Percentiles rank a stretch among this genome's conserved stretches.
phyloP scores from a whole-genome alignment of 2,329 filamentous ascomycete species.

The Arthrobotrys conoides region DNA sequence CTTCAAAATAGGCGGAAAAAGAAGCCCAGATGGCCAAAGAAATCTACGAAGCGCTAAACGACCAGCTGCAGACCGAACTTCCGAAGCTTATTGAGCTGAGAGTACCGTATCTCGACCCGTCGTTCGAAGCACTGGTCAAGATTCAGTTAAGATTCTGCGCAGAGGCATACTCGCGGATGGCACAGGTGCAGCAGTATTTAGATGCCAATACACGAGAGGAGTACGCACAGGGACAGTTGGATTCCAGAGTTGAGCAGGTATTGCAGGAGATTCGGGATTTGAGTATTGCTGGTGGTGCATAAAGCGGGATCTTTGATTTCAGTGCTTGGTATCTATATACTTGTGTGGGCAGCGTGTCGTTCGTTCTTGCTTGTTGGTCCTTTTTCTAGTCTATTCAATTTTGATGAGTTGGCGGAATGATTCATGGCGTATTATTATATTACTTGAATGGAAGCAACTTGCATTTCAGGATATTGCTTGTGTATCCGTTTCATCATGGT shows the following conservation, averaged over 20 bases:
- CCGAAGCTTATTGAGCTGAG: constrained; percentile 96
- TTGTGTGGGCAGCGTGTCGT: constrained; percentile 13
- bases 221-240: constrained; percentile 92
- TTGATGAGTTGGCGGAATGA: constrained; percentile 13
- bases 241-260: constrained; percentile 92
- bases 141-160: constrained; percentile 96
- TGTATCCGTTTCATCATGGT: not conserved
- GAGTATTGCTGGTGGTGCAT: constrained; percentile 86
- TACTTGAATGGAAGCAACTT: constrained; percentile 21
- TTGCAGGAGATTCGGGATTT: constrained; percentile 96
- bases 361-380: not conserved
- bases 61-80: constrained; percentile 91
- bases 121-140: constrained; percentile 97
- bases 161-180: constrained; percentile 97
- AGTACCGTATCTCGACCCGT: constrained; percentile 96
- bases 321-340: not conserved
- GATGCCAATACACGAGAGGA: constrained; percentile 95
- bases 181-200: constrained; percentile 98
- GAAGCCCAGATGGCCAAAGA: constrained; percentile 94
- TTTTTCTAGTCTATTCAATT: constrained; percentile 1
- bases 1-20: constrained; percentile 77
- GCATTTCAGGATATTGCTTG: constrained; percentile 19
- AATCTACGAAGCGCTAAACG: constrained; percentile 96
- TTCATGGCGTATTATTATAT: constrained; percentile 47
- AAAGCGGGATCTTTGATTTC: constrained; percentile 52